Evolutionary conservation across 306 rosid species (phyloP), one percentile per base, ranked within the genome.

Genomic region (Erythrophleum fordii): DNA sequence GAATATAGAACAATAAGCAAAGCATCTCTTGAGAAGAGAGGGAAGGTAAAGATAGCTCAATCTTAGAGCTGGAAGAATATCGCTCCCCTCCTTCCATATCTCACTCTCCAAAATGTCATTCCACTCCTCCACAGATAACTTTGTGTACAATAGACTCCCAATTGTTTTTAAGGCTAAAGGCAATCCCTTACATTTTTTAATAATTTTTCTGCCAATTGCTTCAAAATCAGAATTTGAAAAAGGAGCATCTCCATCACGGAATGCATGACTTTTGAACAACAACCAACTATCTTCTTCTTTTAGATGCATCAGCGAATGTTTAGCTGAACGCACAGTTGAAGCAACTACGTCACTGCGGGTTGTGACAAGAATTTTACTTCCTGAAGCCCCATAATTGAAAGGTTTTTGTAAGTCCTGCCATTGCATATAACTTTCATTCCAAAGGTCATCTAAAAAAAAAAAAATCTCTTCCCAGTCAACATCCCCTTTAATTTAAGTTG

Each of bases 291-390:
- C 34, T 58, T 25, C 64, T 22, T 58, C 34, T 23, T 16, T 22
- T 11, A 58, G 23, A 22, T 58, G 29, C 17, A 22, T 58, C 64
- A 58, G 4, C 0, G 17, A 3, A 58, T 58, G 34, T 23, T 11
- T 25, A 58, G 64, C 0, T 22, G 34, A 58, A 0, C 62, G 29
- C 64, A 58, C 11, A n/a, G 17, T 23, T 58, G 58, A 52, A 46
- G 84, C 79, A 64, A 86, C 80, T 6, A 13, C 45, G 1, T 41
- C 0, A 34, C 60, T 81, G 0, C 84, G 75, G 0, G 86, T 79
- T 0, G 89, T 86, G 69, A 82, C 74, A 18, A 86, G 4, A 13
- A 86, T 71, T 49, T 48, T 76, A 48, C 80, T 78, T 37, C 67
- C 81, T 0, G 2, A 34, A 20, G 78, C 78, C 22, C 65, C 86